Percentiles rank a stretch among this genome's conserved stretches.
phyloP scores from a whole-genome alignment of 768 basidiomycete species.

The Podaxis rugospora region DNA sequence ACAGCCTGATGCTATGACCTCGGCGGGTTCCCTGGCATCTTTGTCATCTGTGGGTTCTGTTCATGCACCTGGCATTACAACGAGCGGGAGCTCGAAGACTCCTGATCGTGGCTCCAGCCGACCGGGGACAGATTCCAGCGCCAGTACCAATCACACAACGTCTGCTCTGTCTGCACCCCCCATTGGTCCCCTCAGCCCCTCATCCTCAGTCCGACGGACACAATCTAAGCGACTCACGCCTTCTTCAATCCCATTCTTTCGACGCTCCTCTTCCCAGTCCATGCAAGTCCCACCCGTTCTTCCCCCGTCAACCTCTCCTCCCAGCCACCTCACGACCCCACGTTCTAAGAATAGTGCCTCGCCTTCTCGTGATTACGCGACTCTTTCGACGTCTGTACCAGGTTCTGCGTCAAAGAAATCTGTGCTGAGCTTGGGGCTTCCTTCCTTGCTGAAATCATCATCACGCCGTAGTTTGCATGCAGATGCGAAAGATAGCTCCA shows the following conservation, averaged over 20 bases:
- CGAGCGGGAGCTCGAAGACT: slow-evolving; percentile 47
- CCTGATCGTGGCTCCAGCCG: slow-evolving; percentile 63
- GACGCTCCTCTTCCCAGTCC: slow-evolving; percentile 86
- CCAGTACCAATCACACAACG: slow-evolving; percentile 60
- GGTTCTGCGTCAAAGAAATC: slow-evolving; percentile 71
- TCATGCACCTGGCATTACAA: slow-evolving; percentile 42
- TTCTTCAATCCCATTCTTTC: slow-evolving; percentile 92
- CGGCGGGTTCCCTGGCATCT: slow-evolving; percentile 72
- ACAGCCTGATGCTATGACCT: slow-evolving; percentile 73
- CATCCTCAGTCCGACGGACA: slow-evolving; percentile 61
- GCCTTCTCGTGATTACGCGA: slow-evolving; percentile 49
- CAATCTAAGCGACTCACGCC: slow-evolving; percentile 84
- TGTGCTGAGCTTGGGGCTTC: slow-evolving; percentile 74
- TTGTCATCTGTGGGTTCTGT: slow-evolving; percentile 70
- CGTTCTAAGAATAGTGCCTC: slow-evolving; percentile 41
- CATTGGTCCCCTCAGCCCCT: slow-evolving; percentile 66
- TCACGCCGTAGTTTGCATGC: slow-evolving; percentile 78
- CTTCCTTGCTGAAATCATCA: slow-evolving; percentile 81
- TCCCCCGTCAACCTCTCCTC: slow-evolving; percentile 49
- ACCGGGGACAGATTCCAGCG: slow-evolving; percentile 73
- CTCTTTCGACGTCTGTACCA: slow-evolving; percentile 50
- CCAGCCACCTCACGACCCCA: slow-evolving; percentile 38
- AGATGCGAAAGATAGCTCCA: slow-evolving; percentile 54
- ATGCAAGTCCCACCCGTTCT: slow-evolving; percentile 61
- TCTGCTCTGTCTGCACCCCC: slow-evolving; percentile 49